These are phyloP conservation scores for Neurospora sp. DNA, from an alignment of 495 filamentous ascomycete genomes.

Conservation along the genomic window DNA sequence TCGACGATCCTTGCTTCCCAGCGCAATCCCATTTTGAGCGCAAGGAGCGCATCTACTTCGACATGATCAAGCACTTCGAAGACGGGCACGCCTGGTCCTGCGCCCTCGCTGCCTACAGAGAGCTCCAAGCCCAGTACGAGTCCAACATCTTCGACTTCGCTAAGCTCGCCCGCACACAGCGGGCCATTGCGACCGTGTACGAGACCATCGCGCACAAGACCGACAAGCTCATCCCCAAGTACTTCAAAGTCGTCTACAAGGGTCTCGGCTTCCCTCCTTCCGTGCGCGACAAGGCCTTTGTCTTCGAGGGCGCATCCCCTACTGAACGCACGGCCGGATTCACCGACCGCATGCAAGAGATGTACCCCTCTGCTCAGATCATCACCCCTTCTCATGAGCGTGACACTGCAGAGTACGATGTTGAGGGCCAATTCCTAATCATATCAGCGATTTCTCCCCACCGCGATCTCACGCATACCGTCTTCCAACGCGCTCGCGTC, in stretches of 20 bases:
- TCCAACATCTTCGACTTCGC: conserved; percentile 79
- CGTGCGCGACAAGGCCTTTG: conserved; percentile 82
- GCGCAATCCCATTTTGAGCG: conserved; percentile 85
- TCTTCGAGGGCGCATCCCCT: conserved; percentile 66
- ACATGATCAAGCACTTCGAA: conserved; percentile 90
- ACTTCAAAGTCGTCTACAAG: conserved; percentile 86
- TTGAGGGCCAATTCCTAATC: conserved; percentile 86
- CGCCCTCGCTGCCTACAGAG: conserved; percentile 81
- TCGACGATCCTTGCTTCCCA: conserved; percentile 65
- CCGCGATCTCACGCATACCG: conserved; percentile 72
- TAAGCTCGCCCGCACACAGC: conserved; percentile 78
- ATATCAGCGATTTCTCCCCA: conserved; percentile 71
- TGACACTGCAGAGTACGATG: conserved; percentile 45
- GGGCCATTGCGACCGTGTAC: conserved; percentile 89
- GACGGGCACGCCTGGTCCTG: conserved; percentile 87
- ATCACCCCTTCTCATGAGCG: conserved; percentile 47
- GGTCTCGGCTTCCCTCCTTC: conserved; percentile 79
- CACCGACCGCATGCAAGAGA: conserved; percentile 84
- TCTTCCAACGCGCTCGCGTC: conserved; percentile 81
- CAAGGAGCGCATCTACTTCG: conserved; percentile 84
- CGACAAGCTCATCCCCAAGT: conserved; percentile 65
- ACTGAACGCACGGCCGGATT: conserved; percentile 71
- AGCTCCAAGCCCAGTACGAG: conserved; percentile 85
- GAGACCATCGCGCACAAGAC: conserved; percentile 69
- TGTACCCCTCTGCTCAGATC: conserved; percentile 81